These are phyloP conservation scores for Silene uniflora DNA, from an alignment of 148 eudicot species.

Conservation along the genomic window DNA sequence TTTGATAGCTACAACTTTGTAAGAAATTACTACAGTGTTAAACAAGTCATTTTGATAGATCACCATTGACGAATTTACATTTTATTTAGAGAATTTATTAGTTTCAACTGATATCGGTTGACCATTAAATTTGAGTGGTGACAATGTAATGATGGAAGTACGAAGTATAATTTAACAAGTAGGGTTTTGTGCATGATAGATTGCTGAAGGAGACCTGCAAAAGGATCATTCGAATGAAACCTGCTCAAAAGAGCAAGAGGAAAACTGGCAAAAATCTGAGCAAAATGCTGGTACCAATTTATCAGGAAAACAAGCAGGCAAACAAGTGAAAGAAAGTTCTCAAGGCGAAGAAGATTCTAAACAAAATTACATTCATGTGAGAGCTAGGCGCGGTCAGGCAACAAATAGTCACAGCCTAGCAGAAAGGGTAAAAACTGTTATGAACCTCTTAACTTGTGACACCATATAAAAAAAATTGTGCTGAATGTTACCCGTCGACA, in stretches of 20 bases:
- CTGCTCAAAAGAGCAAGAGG: slow-evolving; percentile 50
- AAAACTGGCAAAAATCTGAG: slow-evolving; percentile 49
- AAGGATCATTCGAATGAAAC: slow-evolving; percentile 48
- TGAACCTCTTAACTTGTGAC: slow-evolving; percentile 3
- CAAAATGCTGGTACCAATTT: slow-evolving; percentile 32
- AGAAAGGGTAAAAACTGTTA: slow-evolving; percentile 62
- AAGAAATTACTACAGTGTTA: too few relatives aligned
- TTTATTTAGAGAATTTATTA: too few relatives aligned
- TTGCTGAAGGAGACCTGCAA: slow-evolving; percentile 40
- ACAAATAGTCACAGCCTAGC: slow-evolving; percentile 98
- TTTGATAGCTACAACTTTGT: too few relatives aligned
- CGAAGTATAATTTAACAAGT: neutral
- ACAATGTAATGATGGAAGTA: too few relatives aligned
- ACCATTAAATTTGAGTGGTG: neutral
- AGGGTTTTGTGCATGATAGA: slow-evolving; percentile 35
- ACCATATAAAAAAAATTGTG: neutral
- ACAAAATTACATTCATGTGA: slow-evolving; percentile 80
- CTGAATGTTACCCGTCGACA: slow-evolving; percentile 28
- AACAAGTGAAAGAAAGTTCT: slow-evolving; percentile 57
- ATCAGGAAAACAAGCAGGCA: slow-evolving; percentile 49
- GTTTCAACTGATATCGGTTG: neutral
- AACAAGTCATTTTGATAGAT: neutral
- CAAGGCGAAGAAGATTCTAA: slow-evolving; percentile 53
- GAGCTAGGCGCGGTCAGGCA: slow-evolving; percentile 96
- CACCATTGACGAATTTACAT: neutral